A percentile compares a stretch with the other conserved stretches of the same genome.
Evolutionary conservation across 352 stramenopile species (phyloP).

Genomic region (Globisporangium okanoganense): DNA sequence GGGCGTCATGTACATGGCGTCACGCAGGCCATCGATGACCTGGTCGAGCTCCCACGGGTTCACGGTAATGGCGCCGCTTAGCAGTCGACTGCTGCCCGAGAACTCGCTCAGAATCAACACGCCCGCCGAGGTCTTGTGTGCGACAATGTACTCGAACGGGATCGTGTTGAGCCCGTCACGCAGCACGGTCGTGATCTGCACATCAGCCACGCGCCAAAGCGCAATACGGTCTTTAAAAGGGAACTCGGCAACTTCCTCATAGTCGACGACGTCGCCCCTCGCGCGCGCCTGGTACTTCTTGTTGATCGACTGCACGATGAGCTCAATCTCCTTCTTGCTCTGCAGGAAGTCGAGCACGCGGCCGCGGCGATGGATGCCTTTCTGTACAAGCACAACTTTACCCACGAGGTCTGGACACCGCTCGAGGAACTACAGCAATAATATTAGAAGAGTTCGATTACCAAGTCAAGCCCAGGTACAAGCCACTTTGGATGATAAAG

Average conservation of each 20-base stretch:
- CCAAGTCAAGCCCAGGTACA: not conserved
- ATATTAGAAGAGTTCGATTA: not conserved
- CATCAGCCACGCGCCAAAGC: conserved; percentile 69
- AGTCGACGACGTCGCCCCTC: conserved; percentile 58
- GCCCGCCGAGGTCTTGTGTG: conserved; percentile 72
- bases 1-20: conserved; percentile 68
- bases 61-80: conserved; percentile 94
- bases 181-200: conserved; percentile 75
- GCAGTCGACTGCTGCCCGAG: conserved; percentile 91
- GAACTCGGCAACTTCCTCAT: conserved; percentile 73
- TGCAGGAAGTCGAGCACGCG: conserved; percentile 92
- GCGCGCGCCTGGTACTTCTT: conserved; percentile 66
- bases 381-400: conserved; percentile 81
- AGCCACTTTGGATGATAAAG: not conserved
- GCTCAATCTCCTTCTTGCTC: conserved; percentile 92
- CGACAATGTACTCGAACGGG: conserved; percentile 82
- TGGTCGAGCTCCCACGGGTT: conserved; percentile 96
- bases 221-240: conserved; percentile 65
- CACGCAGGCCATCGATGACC: conserved; percentile 61
- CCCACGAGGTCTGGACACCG: conserved; percentile 77
- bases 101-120: conserved; percentile 98
- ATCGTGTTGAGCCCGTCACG: conserved; percentile 75
- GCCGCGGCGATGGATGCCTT: conserved; percentile 76
- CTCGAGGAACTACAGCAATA: conserved; percentile 72
- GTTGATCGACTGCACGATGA: conserved; percentile 91